Base-by-base conservation (phyloP, 2,329 filamentous ascomycete genomes). In the Didymella keratinophila region DNA sequence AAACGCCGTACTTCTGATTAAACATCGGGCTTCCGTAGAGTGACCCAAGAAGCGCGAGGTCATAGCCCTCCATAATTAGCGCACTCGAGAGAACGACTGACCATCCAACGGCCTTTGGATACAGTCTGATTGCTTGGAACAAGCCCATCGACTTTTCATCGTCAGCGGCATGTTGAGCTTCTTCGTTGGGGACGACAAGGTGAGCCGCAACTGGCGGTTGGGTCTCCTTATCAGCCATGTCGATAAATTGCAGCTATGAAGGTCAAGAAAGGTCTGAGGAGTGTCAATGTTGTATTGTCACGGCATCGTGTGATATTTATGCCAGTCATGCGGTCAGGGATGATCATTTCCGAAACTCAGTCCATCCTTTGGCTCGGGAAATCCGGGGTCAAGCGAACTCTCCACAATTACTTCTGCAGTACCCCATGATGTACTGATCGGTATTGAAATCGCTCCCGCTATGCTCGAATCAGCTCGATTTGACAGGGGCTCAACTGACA, bases 31-130 rank as follows among this genome's bases (percentile, higher is more conserved):
- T 79, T 7, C 71, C 79, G 54, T 86, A 93, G 68, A 93, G 90
- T 75, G 91, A 92, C 76, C 89, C 91, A 71, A 94, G 86, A 51
- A 96, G 80, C 64, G 86, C 87, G 60, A 94, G 83, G 73, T 96
- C 91, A 77, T 93, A 95, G 7, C 91, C 92, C 76, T 96, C 92
- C 92, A 96, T 96, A 67, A 86, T 87, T 72, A 96, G 92, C 73
- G 89, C 92, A 1, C 90, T 93, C 7, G 90, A 94, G 72, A 96
- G 92, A 53, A 96, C 81, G 42, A 96, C 72, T 68, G 89, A 92
- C 91, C 91, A 96, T 11, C 81, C 83, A 52, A 95, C 88, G 32
- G 92, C 92, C 80, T 95, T 93, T 51, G 91, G 92, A 71, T 96
- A 96, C 20, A 94, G 82, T 70, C 82, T 86, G 75, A 96, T 83